phyloP scores from a whole-genome alignment of 768 basidiomycete species.

The Suillus variegatus region DNA sequence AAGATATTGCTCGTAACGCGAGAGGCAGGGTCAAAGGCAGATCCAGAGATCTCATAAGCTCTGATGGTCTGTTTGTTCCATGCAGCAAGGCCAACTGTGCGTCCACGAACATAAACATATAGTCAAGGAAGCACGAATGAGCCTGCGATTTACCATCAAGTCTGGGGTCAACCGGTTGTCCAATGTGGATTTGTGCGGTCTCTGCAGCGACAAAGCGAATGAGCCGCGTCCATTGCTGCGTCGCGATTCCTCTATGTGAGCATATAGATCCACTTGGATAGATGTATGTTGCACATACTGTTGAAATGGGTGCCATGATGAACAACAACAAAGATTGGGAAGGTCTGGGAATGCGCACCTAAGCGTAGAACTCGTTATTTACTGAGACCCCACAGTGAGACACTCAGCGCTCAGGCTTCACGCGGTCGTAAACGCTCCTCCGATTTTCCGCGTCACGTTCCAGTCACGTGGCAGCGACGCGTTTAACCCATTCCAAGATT shows the following conservation, averaged over 20 bases:
- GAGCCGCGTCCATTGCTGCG: conserved; percentile 74
- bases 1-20: conserved; percentile 63
- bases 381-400: conserved; percentile 6
- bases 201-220: conserved; percentile 82
- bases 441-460: conserved; percentile 19
- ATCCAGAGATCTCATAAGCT: conserved; percentile 72
- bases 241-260: conserved; percentile 4
- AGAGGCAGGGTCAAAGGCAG: conserved; percentile 64
- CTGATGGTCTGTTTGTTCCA: conserved; percentile 55
- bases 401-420: not conserved
- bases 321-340: conserved; percentile 6
- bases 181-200: conserved; percentile 72
- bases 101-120: conserved; percentile 3
- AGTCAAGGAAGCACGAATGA: not conserved
- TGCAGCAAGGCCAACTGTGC: conserved; percentile 60
- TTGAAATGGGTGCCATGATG: conserved; percentile 59
- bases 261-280: conserved; percentile 12
- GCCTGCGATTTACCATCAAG: conserved; percentile 54
- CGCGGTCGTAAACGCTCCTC: conserved; percentile 12
- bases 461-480: conserved; percentile 33
- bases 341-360: conserved; percentile 16
- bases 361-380: not conserved
- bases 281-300: conserved; percentile 38
- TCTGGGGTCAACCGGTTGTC: conserved; percentile 67
- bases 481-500: not conserved